Evolutionary conservation across 2,329 filamentous ascomycete species (phyloP), one percentile per base, ranked within the genome.

Genomic region (Dothistroma septosporum): DNA sequence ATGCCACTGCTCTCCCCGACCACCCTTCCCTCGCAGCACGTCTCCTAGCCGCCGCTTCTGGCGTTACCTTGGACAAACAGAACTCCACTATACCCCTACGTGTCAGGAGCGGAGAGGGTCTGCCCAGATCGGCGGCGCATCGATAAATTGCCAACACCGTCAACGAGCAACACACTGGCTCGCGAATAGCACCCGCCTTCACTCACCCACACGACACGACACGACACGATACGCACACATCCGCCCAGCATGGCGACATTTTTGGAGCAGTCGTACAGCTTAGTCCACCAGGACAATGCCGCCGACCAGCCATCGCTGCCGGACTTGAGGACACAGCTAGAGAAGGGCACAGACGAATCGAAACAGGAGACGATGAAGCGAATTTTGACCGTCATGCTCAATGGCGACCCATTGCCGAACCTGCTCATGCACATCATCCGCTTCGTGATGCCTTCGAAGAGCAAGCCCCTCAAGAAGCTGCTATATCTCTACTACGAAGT

Each of bases 401-500:
- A 97, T 76, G 94, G 94, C 69, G 93, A 99, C 74, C 88, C 94
- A 46, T 94, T 99, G 88, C 89, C 92, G 28, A 88, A 92, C 69
- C 83, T 99, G 21, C 87, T 99, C 70, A 99, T 99, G 94, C 94
- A 97, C 80, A 99, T 99, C 74, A 99, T 99, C 77, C 91, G 94
- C 76, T 99, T 99, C 76, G 92, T 99, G 71, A 99, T 99, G 94
- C 94, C 94, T 14, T 96, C 92, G 65, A 97, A 95, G 81, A 91
- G 90, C 78, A 99, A 99, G 81, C 82, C 89, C 47, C 82, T 99
- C 72, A 99, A 99, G 85, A 99, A 99, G 82, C 84, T 99, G 63
- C 85, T 99, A 59, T 99, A 99, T 80, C 94, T 99, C 77, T 99
- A 99, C 82, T 97, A 97, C 76, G 94, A 99, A 79, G 94, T 97